A percentile compares a stretch with the other conserved stretches of the same genome.
Conservation (phyloP, 2,329 filamentous ascomycete genomes). For the Ustulina deusta region DNA sequence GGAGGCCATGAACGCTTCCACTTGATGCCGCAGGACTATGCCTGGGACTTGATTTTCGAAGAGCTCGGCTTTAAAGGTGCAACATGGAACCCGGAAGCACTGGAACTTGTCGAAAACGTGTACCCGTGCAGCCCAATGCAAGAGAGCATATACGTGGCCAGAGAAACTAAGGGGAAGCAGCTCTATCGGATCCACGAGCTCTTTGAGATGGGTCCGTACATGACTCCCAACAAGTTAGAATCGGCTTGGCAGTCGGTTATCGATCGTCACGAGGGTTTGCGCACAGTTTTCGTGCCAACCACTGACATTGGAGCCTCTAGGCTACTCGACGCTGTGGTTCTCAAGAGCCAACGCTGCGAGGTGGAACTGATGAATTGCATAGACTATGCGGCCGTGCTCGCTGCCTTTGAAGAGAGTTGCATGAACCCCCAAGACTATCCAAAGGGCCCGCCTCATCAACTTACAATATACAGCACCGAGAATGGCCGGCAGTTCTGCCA, state of each 20-base stretch:
- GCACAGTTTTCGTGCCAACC: constrained; percentile 25
- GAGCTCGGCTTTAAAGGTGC: constrained; percentile 10
- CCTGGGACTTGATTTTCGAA: constrained; percentile 20
- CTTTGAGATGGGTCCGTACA: constrained; percentile 13
- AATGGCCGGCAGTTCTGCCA: constrained; percentile 12
- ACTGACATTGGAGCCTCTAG: constrained; percentile 17
- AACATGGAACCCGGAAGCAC: neutral
- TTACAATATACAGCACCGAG: constrained; percentile 7
- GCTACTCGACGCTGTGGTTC: constrained; percentile 28
- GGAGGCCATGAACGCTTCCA: constrained; percentile 11
- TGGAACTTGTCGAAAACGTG: constrained; percentile 19
- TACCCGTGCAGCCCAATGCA: constrained; percentile 28
- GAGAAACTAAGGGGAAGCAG: constrained; percentile 23
- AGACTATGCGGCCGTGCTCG: constrained; percentile 12
- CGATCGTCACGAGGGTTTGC: constrained; percentile 22
- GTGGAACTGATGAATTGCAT: neutral
- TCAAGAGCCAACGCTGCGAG: constrained; percentile 2
- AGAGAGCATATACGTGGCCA: constrained; percentile 23
- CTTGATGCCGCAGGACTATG: constrained; percentile 19
- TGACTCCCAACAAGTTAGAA: constrained; percentile 12
- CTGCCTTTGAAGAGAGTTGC: constrained; percentile 4
- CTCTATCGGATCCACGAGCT: constrained; percentile 26
- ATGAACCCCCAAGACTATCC: constrained; percentile 7
- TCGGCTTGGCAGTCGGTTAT: constrained; percentile 24
- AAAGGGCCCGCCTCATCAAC: constrained; percentile 5